A percentile compares a stretch with the other conserved stretches of the same genome.
Conservation (phyloP, 148 eudicot species). For the Amaranthus cruentus region DNA sequence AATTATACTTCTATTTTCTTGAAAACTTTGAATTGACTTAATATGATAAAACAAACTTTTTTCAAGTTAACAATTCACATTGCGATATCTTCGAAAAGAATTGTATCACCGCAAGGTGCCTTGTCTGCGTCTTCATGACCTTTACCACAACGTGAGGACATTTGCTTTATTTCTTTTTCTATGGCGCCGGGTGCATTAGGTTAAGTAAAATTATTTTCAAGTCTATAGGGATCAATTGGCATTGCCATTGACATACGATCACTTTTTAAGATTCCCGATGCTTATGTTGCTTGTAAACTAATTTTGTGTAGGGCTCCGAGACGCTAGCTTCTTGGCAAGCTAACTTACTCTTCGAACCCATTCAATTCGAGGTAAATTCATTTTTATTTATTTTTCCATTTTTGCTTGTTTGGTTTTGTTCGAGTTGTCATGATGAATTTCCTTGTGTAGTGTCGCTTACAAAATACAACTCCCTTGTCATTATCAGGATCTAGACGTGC, state of each 20-base stretch:
- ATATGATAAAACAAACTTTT: no score
- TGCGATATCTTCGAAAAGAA: no score
- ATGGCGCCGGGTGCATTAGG: no score
- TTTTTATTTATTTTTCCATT: no score
- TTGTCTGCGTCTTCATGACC: no score
- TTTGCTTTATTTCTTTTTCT: no score
- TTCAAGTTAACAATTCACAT: no score
- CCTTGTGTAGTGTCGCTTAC: neutral
- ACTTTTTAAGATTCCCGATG: neutral
- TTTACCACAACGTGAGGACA: no score
- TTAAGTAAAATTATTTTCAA: neutral
- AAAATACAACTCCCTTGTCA: neutral
- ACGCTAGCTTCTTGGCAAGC: conserved; percentile 96
- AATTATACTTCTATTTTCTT: no score
- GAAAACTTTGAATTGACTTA: no score
- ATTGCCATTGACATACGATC: neutral
- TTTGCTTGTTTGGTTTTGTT: neutral
- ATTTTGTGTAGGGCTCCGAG: conserved; percentile 67
- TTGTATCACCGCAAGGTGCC: no score
- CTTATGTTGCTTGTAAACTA: neutral
- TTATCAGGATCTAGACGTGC: conserved; percentile 64
- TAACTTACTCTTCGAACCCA: conserved; percentile 89
- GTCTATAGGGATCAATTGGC: neutral
- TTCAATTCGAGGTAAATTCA: conserved; percentile 70
- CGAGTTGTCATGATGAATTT: neutral